Percentiles rank a stretch among this genome's conserved stretches.
These are phyloP conservation scores for Naematelia encephala DNA, from an alignment of 768 basidiomycete species.

Conservation along the genomic window DNA sequence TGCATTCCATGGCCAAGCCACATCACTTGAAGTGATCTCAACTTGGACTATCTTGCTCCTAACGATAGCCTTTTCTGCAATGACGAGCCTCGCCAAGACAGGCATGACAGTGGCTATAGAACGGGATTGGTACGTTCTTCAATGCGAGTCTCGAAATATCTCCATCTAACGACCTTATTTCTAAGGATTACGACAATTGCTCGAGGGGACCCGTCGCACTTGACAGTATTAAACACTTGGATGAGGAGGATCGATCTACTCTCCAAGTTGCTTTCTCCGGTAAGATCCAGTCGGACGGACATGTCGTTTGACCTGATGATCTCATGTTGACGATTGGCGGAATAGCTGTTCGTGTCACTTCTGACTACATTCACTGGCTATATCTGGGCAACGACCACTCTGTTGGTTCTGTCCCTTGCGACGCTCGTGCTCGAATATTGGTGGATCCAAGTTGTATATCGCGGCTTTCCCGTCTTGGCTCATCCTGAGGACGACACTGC, in stretches of 20 bases:
- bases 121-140: constrained; percentile 48
- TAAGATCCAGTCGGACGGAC: constrained; percentile 13
- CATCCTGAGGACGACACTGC: constrained; percentile 1
- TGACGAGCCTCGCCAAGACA: constrained; percentile 33
- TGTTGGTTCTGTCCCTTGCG: constrained; percentile 24
- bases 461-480: constrained; percentile 36
- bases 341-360: constrained; percentile 44
- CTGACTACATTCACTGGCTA: constrained; percentile 37
- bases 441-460: constrained; percentile 48
- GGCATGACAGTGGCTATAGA: constrained; percentile 44
- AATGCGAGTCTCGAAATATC: background rate
- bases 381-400: constrained; percentile 16
- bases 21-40: background rate
- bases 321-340: background rate
- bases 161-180: background rate
- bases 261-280: constrained; percentile 40
- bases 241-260: constrained; percentile 44
- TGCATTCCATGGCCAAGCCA: constrained; percentile 25
- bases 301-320: background rate
- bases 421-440: constrained; percentile 33
- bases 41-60: constrained; percentile 26
- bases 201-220: constrained; percentile 9
- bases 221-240: constrained; percentile 44
- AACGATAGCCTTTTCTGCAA: constrained; percentile 27
- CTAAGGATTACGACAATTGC: constrained; percentile 46